phyloP scores from a whole-genome alignment of 2,329 filamentous ascomycete genomes.

The Paecilomyces formosus region DNA sequence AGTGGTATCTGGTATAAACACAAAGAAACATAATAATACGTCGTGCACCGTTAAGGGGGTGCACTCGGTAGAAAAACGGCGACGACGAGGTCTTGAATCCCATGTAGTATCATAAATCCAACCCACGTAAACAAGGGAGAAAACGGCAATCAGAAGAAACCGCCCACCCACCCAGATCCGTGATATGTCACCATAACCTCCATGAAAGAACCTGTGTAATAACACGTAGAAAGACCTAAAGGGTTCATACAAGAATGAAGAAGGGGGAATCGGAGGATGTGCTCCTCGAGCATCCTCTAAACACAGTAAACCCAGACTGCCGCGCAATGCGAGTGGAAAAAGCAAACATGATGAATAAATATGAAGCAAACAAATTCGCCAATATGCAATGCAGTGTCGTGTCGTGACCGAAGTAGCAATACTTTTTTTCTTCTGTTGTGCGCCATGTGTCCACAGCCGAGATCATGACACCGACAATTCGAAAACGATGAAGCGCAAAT shows the following conservation, averaged over 20 bases:
- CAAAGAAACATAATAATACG: slow-evolving; percentile 3
- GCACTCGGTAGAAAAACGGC: not conserved
- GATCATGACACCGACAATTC: not conserved
- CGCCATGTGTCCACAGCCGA: not conserved
- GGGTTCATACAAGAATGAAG: slow-evolving; percentile 26
- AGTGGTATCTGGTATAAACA: slow-evolving; percentile 6
- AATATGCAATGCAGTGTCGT: slow-evolving; percentile 26
- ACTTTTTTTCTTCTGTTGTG: not conserved
- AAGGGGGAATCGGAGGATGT: slow-evolving; percentile 11
- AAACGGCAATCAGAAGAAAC: slow-evolving; percentile 3
- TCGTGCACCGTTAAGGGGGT: not conserved
- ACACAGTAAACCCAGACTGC: slow-evolving; percentile 18
- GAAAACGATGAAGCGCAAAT: slow-evolving; percentile 1
- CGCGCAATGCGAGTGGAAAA: slow-evolving; percentile 22
- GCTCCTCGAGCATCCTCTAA: slow-evolving; percentile 11
- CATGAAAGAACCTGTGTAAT: slow-evolving; percentile 13
- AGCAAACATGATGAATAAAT: slow-evolving; percentile 5
- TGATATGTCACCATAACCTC: slow-evolving; percentile 5
- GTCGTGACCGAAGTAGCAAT: not conserved
- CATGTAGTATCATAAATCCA: not conserved
- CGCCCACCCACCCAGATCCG: not conserved
- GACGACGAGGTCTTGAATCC: not conserved
- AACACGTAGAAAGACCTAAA: slow-evolving; percentile 9
- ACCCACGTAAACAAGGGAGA: not conserved
- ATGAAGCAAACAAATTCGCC: slow-evolving; percentile 24